phyloP scores from a whole-genome alignment of 2,329 filamentous ascomycete genomes.

The Claviceps fusiformis region DNA sequence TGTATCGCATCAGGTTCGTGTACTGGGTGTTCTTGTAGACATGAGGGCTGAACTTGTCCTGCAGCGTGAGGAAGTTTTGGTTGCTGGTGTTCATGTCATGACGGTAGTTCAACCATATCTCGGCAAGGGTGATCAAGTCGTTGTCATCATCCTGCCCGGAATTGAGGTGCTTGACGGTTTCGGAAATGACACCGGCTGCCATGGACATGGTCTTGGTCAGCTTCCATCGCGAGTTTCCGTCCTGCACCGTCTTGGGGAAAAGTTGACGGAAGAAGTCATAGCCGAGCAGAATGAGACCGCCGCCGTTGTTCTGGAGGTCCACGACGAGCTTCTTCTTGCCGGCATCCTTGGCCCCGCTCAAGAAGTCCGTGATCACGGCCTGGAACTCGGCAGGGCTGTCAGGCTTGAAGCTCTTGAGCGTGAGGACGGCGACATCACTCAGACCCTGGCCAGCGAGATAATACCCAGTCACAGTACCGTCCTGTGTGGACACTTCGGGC shows the following conservation, averaged over 20 bases:
- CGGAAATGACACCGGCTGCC: conserved; percentile 29
- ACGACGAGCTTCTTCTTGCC: conserved; percentile 48
- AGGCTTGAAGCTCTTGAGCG: conserved; percentile 13
- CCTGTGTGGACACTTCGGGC: conserved; percentile 15
- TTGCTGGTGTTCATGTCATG: conserved; percentile 34
- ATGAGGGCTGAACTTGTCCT: conserved; percentile 28
- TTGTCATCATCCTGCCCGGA: conserved; percentile 27
- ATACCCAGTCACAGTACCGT: conserved; percentile 16
- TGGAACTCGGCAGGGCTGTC: conserved; percentile 21
- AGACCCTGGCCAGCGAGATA: conserved; percentile 22
- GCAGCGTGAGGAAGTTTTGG: conserved; percentile 35
- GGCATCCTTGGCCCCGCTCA: conserved; percentile 23
- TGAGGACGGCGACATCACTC: conserved; percentile 20
- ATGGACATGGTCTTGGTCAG: conserved; percentile 27
- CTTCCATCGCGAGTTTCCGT: conserved; percentile 27
- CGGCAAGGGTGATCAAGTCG: conserved; percentile 26
- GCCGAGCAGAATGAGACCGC: conserved; percentile 44
- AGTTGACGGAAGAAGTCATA: conserved; percentile 49
- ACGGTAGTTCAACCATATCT: conserved; percentile 36
- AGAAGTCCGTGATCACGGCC: conserved; percentile 19
- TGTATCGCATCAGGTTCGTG: conserved; percentile 37
- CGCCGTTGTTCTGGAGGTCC: conserved; percentile 30
- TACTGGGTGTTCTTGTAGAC: conserved; percentile 36
- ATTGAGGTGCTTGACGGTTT: conserved; percentile 28
- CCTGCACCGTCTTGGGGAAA: conserved; percentile 23